Evolutionary conservation across 164 flowering plant species (phyloP), one percentile per base, ranked within the genome.

Genomic region (Stephania cephalantha): DNA sequence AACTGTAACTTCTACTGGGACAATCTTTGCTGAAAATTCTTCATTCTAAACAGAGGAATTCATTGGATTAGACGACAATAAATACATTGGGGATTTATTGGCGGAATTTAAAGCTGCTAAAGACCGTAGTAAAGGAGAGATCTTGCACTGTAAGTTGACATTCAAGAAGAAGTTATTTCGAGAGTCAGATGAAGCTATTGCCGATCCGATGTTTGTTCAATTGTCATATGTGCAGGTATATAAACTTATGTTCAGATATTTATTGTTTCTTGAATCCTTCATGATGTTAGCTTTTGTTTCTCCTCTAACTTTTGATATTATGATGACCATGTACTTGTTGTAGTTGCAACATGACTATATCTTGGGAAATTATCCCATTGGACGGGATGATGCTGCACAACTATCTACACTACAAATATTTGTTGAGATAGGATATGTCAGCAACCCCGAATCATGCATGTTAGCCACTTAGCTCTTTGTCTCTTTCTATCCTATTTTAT

Each of bases 311-410:
- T 71, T 55, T 58, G 29, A n/a, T 0, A 1, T 81, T 45, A 30
- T 84, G 55, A 45, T 74, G 18, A 69, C 29, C 68, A 45, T 55
- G n/a, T 11, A 29, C 74, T 17, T 83, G 29, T 76, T 77, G 73
- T 91, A 96, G 99, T 83, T 96, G 84, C 99, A 94, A 89, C 97
- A 94, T 86, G 99, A 96, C 83, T 96, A 96, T 84, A 86, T 92
- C 20, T 76, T 89, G 85, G 99, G 99, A 17, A 94, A 96, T 85
- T 96, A 96, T 87, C 99, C 99, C 71, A 97, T 96, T 85, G 99
- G 98, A 76, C 88, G 91, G 82, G 98, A 94, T 78, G 99, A 96
- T 85, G 98, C 98, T 81, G 96, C 97, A 30, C 95, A 94, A 81
- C 86, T 96, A 13, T 94, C 97, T 77, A 97, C 98, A 20, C 79